phyloP scores from a whole-genome alignment of 2,329 filamentous ascomycete genomes.

The Trichoderma sp. region DNA sequence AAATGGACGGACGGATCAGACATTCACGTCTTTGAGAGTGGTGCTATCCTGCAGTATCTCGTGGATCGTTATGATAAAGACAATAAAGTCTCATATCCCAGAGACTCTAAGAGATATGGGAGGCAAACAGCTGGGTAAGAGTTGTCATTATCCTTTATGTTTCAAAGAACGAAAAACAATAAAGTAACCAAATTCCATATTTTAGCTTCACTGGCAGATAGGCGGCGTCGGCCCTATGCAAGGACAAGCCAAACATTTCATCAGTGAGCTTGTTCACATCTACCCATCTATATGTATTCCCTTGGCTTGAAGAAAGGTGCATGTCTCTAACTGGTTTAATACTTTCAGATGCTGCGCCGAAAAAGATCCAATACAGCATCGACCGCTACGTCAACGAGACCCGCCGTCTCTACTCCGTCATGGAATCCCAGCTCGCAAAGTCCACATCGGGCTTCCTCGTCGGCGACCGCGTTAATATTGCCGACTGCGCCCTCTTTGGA shows the following conservation, averaged over 20 bases:
- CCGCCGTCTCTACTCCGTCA: conserved; percentile 75
- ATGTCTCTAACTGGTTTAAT: no score
- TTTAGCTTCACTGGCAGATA: conserved; percentile 71
- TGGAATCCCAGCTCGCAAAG: conserved; percentile 71
- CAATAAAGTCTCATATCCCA: conserved; percentile 80
- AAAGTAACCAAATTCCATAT: no score
- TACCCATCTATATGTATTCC: no score
- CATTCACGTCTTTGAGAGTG: conserved; percentile 81
- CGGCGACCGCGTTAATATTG: conserved; percentile 71
- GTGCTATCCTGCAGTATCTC: conserved; percentile 82
- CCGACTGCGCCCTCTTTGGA: conserved; percentile 53
- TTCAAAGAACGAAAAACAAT: no score
- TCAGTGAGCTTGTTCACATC: conserved; percentile 46
- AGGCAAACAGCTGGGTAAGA: conserved; percentile 75
- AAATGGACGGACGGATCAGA: conserved; percentile 71
- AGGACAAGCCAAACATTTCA: conserved; percentile 80
- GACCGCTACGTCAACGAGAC: conserved; percentile 84
- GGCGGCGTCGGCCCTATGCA: conserved; percentile 83
- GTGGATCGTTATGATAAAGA: conserved; percentile 80
- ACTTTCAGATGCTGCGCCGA: conserved; percentile 57
- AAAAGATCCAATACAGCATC: conserved; percentile 80
- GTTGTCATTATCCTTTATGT: no score
- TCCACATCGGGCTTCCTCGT: conserved; percentile 62
- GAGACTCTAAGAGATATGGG: conserved; percentile 72
- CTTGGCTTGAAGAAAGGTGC: no score